Base-by-base conservation (phyloP, 2,329 filamentous ascomycete species). In the Ceratocystis smalleyi region DNA sequence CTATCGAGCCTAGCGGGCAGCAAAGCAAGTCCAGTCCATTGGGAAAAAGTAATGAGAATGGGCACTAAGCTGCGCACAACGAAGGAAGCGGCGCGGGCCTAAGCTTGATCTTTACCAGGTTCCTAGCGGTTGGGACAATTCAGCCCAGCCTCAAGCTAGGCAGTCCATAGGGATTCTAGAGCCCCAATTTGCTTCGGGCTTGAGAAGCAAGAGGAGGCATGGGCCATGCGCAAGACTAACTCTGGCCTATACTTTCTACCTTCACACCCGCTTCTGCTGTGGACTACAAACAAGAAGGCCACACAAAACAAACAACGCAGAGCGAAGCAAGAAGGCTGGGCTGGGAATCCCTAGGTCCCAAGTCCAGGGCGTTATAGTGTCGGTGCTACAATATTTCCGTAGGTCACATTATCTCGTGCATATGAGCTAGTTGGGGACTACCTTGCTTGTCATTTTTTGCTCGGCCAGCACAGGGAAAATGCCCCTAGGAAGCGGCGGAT, bases 51-150 rank as follows among this genome's bases (percentile, higher is more conserved):
- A 22, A 19, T 8, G 22, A 51, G 47, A 22, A 10, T 19, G 8
- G n/a, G 19, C 47, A 51, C 47, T 51, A 51, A 17, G 12, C 10
- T 32, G n/a, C 19, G 12, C 19, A 7, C 51, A 12, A 30, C 19
- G 51, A 32, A 55, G 51, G 51, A 55, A 55, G 51, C 51, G 51
- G 51, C 51, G 51, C 51, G 51, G 51, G 51, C 51, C 51, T 55
- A 55, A 30, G 51, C 27, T 55, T 55, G 51, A 55, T 55, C 51
- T 55, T 17, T 55, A 27, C 51, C 24, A n/a, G 27, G 27, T 32
- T 27, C 51, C 51, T 55, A 55, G 30, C 51, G 19, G 12, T 55
- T 55, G 51, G 51, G 51, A 55, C 47, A 51, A 4, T 19, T 40
- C 35, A 15, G 24, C 15, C 51, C 51, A 55, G 51, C 51, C 27